Conservation (phyloP, 768 basidiomycete species). For the Pleurotus djamor region DNA sequence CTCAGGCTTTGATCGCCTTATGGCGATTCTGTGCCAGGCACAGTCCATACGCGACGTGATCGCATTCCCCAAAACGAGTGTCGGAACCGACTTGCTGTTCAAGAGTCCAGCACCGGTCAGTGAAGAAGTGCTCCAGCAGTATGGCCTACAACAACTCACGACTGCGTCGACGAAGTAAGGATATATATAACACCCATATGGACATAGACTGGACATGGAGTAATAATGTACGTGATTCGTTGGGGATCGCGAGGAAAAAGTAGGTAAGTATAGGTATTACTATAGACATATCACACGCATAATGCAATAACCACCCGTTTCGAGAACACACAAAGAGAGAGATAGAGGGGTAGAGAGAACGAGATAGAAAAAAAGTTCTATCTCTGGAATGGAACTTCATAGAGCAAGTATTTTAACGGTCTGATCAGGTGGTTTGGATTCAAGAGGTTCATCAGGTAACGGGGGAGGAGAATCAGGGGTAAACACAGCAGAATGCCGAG, state of each 20-base stretch:
- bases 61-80: slow-evolving; percentile 91
- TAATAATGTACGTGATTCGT: slow-evolving; percentile 15
- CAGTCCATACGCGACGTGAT: slow-evolving; percentile 93
- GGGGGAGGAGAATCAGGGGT: slow-evolving; percentile 22
- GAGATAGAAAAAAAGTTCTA: too few species aligned
- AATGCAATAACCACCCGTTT: too few species aligned
- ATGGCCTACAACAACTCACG: slow-evolving; percentile 47
- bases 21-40: slow-evolving; percentile 87
- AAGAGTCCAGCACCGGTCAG: slow-evolving; percentile 73
- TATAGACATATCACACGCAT: too few species aligned
- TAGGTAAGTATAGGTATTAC: background rate
- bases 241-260: background rate
- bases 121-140: slow-evolving; percentile 54
- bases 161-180: background rate
- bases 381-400: background rate
- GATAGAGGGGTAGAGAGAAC: too few species aligned
- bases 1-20: slow-evolving; percentile 88
- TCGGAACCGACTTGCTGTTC: slow-evolving; percentile 85
- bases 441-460: slow-evolving; percentile 1
- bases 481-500: slow-evolving; percentile 24
- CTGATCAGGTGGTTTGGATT: slow-evolving; percentile 7
- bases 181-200: too few species aligned
- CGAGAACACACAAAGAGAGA: too few species aligned
- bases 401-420: background rate
- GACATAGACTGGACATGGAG: slow-evolving; percentile 9